Evolutionary conservation across 768 basidiomycete species (phyloP).

Genomic region (Lactarius hengduanensis): DNA sequence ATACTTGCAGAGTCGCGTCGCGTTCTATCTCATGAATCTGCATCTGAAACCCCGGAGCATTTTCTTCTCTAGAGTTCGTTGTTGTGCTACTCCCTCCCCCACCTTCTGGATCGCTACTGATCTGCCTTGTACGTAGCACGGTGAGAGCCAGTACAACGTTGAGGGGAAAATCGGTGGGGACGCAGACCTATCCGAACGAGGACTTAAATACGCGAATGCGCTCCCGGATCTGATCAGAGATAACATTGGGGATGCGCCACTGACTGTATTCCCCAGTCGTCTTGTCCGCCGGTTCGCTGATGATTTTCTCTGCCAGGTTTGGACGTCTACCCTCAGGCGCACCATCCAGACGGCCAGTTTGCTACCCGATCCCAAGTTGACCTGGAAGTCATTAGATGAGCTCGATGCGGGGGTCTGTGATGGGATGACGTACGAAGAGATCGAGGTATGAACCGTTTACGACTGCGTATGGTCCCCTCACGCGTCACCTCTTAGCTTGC

Average conservation of each 20-base stretch:
- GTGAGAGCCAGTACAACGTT: conserved; percentile 96
- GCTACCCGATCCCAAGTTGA: conserved; percentile 86
- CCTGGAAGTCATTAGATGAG: conserved; percentile 99
- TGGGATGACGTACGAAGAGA: conserved; percentile 99
- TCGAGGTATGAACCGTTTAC: conserved; percentile 59
- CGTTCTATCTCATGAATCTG: conserved; percentile 97
- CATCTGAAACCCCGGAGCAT: conserved; percentile 97
- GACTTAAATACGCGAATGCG: conserved; percentile 80
- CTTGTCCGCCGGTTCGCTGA: background rate
- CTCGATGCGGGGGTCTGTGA: conserved; percentile 99
- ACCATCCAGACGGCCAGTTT: conserved; percentile 87
- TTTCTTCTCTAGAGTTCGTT: conserved; percentile 85
- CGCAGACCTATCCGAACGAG: conserved; percentile 78
- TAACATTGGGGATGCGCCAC: conserved; percentile 83
- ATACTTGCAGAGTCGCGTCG: conserved; percentile 94
- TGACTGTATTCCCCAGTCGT: conserved; percentile 59
- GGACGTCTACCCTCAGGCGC: conserved; percentile 96
- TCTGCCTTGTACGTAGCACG: conserved; percentile 62
- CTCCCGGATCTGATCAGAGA: conserved; percentile 85
- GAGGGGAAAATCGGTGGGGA: conserved; percentile 99
- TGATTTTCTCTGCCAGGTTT: conserved; percentile 56
- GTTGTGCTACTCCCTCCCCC: conserved; percentile 1
- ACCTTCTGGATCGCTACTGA: conserved; percentile 10
- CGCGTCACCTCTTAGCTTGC: conserved; percentile 53
- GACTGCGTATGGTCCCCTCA: background rate